Evolutionary conservation across 2,329 filamentous ascomycete genomes (phyloP), one percentile per base, ranked within the genome.

Genomic region (Pseudocercospora fijiensis): DNA sequence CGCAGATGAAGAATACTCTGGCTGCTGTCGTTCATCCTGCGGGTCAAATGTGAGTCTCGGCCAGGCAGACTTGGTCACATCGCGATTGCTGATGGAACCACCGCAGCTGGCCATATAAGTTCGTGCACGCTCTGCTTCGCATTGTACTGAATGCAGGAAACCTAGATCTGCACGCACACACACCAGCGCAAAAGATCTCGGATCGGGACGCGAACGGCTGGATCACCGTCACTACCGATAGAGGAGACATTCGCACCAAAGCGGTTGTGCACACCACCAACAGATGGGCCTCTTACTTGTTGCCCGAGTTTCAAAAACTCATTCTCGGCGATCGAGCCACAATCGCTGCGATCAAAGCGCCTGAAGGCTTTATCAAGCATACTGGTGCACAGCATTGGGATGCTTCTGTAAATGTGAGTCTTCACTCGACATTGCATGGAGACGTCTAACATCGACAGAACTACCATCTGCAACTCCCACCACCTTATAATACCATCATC

Each of bases 361-460:
- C 73, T 7, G 67, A 69, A 49, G 69, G 69, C 4, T 71, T 74
- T 28, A 69, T 76, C 60, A 74, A 71, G 58, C 66, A 71, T 52
- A 74, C 73, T 1, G 74, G 74, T 24, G 69, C 74, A 11, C 73
- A 76, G 60, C 74, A 76, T 26, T 76, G 72, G 71, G 73, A 74
- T 59, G 52, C 49, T 43, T 28, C 55, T n/a, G 68, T 75, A 43
- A 74, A 75, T 59, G 66, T 70, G 41, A 52, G 66, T 56, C 28
- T 5, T 41, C 9, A 1, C 1, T 13, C 3, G 20, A 22, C 4
- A 5, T 8, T 7, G 0, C n/a, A 26, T 41, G 2, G 16, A 7
- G 4, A 45, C 27, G 24, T 43, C 61, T 56, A 18, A 66, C 27
- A 3, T 24, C 1, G 2, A 4, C 37, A 68, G 65, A 75, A 76